Evolutionary conservation across 768 basidiomycete genomes (phyloP).

Genomic region (Lactarius tabidus): DNA sequence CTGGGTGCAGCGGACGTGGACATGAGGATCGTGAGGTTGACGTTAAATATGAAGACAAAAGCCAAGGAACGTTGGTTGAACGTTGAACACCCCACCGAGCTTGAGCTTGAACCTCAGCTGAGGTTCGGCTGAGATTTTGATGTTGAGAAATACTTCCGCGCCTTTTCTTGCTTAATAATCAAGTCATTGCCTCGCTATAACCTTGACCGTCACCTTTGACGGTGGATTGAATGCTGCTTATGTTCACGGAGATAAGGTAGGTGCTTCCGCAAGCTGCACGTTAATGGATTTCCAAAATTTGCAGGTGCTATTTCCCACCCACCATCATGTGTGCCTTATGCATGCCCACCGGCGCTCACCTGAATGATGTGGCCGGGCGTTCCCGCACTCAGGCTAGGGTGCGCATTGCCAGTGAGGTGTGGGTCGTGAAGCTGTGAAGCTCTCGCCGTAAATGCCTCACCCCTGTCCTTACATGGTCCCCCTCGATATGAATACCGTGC

Average conservation of each 20-base stretch:
- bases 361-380: neutral
- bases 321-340: neutral
- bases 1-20: neutral
- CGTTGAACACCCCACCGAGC: no score
- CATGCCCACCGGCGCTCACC: no score
- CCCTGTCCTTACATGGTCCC: neutral
- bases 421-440: neutral
- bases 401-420: neutral
- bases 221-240: neutral
- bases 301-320: neutral
- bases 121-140: neutral
- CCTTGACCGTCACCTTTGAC: neutral
- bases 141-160: neutral
- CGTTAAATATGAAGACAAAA: neutral
- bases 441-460: neutral
- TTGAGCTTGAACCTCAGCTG: no score
- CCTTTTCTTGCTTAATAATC: neutral
- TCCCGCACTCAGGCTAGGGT: neutral
- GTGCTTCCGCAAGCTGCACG: neutral
- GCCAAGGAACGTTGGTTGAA: neutral
- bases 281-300: neutral
- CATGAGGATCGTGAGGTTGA: neutral
- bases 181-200: neutral
- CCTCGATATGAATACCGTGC: slow-evolving; percentile 1
- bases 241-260: neutral